phyloP scores from a whole-genome alignment of 129 eudicot species.

The Dittrichia graveolens region DNA sequence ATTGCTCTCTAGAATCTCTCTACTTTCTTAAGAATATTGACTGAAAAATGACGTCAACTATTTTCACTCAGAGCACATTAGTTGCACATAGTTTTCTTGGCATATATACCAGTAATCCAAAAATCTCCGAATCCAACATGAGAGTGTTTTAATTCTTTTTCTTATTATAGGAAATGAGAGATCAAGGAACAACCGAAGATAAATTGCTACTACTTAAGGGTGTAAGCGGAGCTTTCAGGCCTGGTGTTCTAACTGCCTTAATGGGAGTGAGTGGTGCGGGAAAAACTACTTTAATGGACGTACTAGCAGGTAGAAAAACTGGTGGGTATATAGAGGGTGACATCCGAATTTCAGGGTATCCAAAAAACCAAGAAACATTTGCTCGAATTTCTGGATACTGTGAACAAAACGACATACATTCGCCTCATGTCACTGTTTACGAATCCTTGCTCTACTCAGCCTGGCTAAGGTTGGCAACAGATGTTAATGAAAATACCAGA shows the following conservation, averaged over 20 bases:
- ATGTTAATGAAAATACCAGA: constrained; percentile 52
- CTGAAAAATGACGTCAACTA: no score
- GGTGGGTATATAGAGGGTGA: constrained; percentile 79
- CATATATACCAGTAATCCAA: neutral
- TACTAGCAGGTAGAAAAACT: constrained; percentile 84
- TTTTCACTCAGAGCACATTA: no score
- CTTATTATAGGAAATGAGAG: constrained; percentile 74
- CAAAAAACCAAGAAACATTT: constrained; percentile 81
- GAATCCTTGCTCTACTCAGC: constrained; percentile 84
- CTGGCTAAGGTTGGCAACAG: constrained; percentile 72
- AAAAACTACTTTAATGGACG: constrained; percentile 93
- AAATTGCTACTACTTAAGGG: constrained; percentile 66
- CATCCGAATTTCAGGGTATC: constrained; percentile 72
- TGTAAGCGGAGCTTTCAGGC: constrained; percentile 80
- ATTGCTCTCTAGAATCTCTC: no score
- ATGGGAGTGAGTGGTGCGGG: constrained; percentile 99
- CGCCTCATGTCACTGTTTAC: constrained; percentile 81
- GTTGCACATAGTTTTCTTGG: no score
- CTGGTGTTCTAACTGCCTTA: constrained; percentile 80
- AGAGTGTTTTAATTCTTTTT: neutral
- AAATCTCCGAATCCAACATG: neutral
- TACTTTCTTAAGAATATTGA: no score
- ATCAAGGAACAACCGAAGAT: constrained; percentile 62
- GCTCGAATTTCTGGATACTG: constrained; percentile 90
- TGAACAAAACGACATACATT: constrained; percentile 90